Evolutionary conservation across 2,329 filamentous ascomycete species (phyloP), one percentile per base, ranked within the genome.

Genomic region (Cladobotryum protrusum): DNA sequence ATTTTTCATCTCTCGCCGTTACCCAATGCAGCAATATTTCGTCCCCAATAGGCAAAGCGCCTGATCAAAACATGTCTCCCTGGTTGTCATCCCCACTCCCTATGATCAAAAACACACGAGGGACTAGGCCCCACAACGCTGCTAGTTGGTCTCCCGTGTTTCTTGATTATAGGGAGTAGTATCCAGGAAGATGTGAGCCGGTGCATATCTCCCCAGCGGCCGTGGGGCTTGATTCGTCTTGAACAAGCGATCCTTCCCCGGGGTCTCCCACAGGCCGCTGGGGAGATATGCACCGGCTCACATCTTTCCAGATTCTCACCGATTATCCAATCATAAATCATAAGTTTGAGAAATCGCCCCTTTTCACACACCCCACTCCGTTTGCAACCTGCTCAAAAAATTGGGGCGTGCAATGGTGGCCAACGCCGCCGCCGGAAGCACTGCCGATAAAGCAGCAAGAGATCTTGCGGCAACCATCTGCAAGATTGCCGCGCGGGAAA

Each of bases 321-420:
- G 45, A 47, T 58, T 58, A 58, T 70, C 76, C 77, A 80, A 79
- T 80, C 76, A 79, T 74, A 69, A 70, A 59, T 72, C 74, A 67
- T 76, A 68, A 69, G 58, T 62, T 70, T 69, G 66, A 75, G 66
- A 70, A 72, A 72, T 64, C 67, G 58, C 62, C 65, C n/a, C 64
- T 53, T 52, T 52, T 55, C 54, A 55, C 50, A 52, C 58, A 59
- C 62, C 57, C 54, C 52, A 55, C 57, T 52, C 54, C 24, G 24
- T 29, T 61, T 48, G 47, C 56, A 54, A 54, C 56, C 49, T 56
- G 56, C 58, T 57, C 57, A 57, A 51, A 60, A 55, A 29, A 29
- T 29, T 48, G 54, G 61, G 60, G 58, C 53, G 53, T 58, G 54
- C 6, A 9, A 29, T 58, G 52, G 55, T 56, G 52, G 55, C 54